Evolutionary conservation across 2,329 filamentous ascomycete species (phyloP).

Genomic region (Podosphaera aphanis): DNA sequence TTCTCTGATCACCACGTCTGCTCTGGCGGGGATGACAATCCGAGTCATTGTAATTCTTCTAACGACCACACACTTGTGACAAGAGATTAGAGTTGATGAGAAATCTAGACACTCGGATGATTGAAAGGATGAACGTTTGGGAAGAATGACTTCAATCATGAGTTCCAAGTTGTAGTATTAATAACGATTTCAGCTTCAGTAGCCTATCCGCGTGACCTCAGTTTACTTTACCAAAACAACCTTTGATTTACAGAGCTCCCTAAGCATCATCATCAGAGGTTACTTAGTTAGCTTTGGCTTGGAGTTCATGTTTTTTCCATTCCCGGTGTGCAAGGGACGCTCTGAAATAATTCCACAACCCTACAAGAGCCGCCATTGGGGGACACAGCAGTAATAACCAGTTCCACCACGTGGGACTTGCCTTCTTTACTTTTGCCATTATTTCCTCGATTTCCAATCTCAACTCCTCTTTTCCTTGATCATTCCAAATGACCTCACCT

Average conservation of each 20-base stretch:
- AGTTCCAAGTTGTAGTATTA: background rate
- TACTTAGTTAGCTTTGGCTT: conserved; percentile 38
- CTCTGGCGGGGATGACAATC: conserved; percentile 6
- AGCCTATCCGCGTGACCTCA: too few relatives aligned
- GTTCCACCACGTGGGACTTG: conserved; percentile 43
- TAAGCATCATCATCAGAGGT: conserved; percentile 20
- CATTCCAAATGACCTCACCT: conserved; percentile 81
- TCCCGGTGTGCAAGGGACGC: conserved; percentile 45
- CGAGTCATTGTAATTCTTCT: background rate
- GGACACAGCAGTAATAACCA: conserved; percentile 46
- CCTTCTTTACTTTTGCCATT: conserved; percentile 34
- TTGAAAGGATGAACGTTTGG: background rate
- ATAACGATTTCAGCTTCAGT: background rate
- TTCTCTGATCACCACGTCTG: conserved; percentile 29
- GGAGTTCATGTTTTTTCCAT: conserved; percentile 40
- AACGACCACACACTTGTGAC: too few relatives aligned
- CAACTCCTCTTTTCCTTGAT: conserved; percentile 48
- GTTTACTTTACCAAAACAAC: too few relatives aligned
- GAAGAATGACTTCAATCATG: background rate
- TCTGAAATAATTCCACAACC: conserved; percentile 46
- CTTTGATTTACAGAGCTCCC: background rate
- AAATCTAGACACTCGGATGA: background rate
- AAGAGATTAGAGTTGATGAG: too few relatives aligned
- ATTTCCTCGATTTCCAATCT: conserved; percentile 40
- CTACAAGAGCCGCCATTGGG: conserved; percentile 46